Evolutionary conservation across 345 rosid genomes (phyloP), one percentile per base, ranked within the genome.

Genomic region (Ricinus communis): DNA sequence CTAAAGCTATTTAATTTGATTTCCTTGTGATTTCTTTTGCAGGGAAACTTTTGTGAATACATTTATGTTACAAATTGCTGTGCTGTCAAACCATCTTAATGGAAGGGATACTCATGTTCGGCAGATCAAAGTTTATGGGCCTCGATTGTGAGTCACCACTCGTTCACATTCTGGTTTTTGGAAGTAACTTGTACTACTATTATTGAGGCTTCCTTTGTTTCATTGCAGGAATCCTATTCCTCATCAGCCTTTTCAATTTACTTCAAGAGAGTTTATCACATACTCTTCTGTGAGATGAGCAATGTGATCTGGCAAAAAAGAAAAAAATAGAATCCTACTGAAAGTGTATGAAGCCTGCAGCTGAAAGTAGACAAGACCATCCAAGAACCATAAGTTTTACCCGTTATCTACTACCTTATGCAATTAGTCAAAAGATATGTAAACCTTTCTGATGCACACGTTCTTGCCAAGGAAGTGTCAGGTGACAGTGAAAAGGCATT

Each of bases 21-120:
- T n/a, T n/a, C n/a, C n/a, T n/a, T n/a, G n/a, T 50, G 10, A 21
- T 66, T 47, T 65, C 58, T 52, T 83, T 76, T 38, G 62, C 88
- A 91, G 99, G 85, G 94, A 90, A 80, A 85, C 97, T 33, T 93
- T 93, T 72, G 95, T 96, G 69, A 91, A 87, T 69, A 87, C 98
- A 53, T 93, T 89, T 55, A 91, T 95, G 94, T 61, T 91, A 73
- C 99, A 93, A 84, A 87, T 96, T 57, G 93, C 86, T 6, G 83
- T 93, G 61, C 74, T 91, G 70, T 91, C 96, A 9, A 93, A 90
- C 83, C 95, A 88, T 59, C 90, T 87, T n/a, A 89, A 89, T 8
- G 97, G 98, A 73, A 83, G 93, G 75, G 95, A 93, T 79, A 88
- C 96, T 65, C 98, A 90, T 79, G 76, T 90, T 30, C 91, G 91